Base-by-base conservation (phyloP, 2,329 filamentous ascomycete genomes). In the Herpotrichia juniperi region DNA sequence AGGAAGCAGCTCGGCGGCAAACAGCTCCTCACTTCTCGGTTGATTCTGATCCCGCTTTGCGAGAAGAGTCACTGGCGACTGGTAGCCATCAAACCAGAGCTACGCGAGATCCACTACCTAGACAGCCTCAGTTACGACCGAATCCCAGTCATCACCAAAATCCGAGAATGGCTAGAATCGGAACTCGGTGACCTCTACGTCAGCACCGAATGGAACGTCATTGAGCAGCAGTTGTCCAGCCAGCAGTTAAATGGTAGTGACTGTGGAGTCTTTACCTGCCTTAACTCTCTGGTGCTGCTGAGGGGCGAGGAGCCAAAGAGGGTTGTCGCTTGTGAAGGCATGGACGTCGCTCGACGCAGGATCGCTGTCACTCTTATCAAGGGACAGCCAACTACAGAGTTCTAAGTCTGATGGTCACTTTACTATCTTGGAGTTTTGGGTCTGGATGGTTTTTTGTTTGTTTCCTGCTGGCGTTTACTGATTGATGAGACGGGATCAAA, bases 211-310 rank as follows among this genome's bases (percentile, higher is more conserved):
- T 93, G 89, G 89, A 76, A 69, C 21, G 74, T 78, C 1, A 74
- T 82, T 7, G 67, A 73, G n/a, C 77, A 81, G 39, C 65, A 69
- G 48, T 69, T 73, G 14, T 83, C 82, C 30, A 80, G 57, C 4
- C 43, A 48, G 2, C 89, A 93, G 69, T 78, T 74, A 22, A 93
- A 93, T 64, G 81, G 81, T 1, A 85, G 82, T 64, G 90, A 93
- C 67, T 93, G 90, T 60, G 90, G 90, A n/a, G 83, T 91, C 3
- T 90, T 91, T 67, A 84, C 87, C 12, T 85, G 90, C 58, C 83
- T 89, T 16, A 93, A 93, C 64, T 86, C 83, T 14, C 81, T 91
- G 42, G 89, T 85, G 49, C 63, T 78, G 26, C 72, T 79, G 2
- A 69, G 74, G 14, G 77, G 74, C 1, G 62, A 75, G 11, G 68